These are phyloP conservation scores for Sclerotinia borealis DNA, from an alignment of 2,329 filamentous ascomycete genomes.

Conservation along the genomic window DNA sequence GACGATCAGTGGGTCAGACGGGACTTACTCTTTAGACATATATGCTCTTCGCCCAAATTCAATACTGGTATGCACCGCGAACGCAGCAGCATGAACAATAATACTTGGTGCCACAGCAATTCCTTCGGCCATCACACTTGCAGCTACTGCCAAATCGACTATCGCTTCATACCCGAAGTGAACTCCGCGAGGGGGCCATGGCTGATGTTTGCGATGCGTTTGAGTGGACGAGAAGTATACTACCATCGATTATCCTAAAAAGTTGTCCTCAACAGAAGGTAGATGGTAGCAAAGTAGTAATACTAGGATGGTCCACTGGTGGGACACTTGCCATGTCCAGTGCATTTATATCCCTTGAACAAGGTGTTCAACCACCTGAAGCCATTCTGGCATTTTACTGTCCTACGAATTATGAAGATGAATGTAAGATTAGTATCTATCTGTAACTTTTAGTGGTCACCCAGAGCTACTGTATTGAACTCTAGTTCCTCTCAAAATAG, in stretches of 20 bases:
- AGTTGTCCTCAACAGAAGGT: conserved; percentile 13
- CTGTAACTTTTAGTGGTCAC: no score
- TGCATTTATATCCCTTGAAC: conserved; percentile 33
- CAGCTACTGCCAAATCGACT: conserved; percentile 38
- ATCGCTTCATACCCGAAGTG: conserved; percentile 45
- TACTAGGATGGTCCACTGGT: conserved; percentile 45
- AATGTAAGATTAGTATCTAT: neutral
- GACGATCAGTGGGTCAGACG: conserved; percentile 37
- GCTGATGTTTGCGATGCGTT: conserved; percentile 40
- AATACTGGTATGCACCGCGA: conserved; percentile 8
- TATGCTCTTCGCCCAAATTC: conserved; percentile 8
- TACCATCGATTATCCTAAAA: conserved; percentile 17
- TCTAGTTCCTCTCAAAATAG: neutral
- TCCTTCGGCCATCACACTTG: conserved; percentile 24
- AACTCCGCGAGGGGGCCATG: conserved; percentile 43
- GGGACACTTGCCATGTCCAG: conserved; percentile 41
- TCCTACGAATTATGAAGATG: neutral
- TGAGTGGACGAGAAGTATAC: conserved; percentile 26
- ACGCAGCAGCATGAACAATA: conserved; percentile 27
- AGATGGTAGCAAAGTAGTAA: conserved; percentile 33
- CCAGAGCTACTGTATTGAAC: no score
- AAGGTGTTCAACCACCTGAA: conserved; percentile 34
- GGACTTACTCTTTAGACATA: conserved; percentile 21
- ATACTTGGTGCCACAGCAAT: conserved; percentile 34
- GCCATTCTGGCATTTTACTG: conserved; percentile 22